Evolutionary conservation across 768 basidiomycete genomes (phyloP).

Genomic region (Hygrocybe coccinea): DNA sequence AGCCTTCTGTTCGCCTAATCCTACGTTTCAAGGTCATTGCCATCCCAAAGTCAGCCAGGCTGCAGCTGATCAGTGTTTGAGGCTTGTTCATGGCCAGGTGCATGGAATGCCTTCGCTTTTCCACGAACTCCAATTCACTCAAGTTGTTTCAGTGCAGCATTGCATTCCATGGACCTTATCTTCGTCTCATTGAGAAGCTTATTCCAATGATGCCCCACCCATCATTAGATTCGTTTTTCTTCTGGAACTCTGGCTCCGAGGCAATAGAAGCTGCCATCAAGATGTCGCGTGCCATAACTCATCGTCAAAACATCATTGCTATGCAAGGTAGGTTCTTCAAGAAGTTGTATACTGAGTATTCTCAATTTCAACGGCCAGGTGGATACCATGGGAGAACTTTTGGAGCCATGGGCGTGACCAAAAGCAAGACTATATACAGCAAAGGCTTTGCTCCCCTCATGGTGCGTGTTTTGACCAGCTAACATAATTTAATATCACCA

Average conservation of each 20-base stretch:
- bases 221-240: conserved; percentile 93
- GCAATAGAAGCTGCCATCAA: conserved; percentile 88
- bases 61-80: conserved; percentile 83
- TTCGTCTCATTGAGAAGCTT: conserved; percentile 79
- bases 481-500: conserved; percentile 3
- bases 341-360: not conserved
- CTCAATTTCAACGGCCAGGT: conserved; percentile 33
- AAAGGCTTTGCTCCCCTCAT: conserved; percentile 76
- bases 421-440: conserved; percentile 88
- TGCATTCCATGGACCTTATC: conserved; percentile 80
- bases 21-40: conserved; percentile 68
- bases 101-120: conserved; percentile 6
- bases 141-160: conserved; percentile 66
- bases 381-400: conserved; percentile 91
- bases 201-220: conserved; percentile 86
- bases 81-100: conserved; percentile 76
- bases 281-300: conserved; percentile 74
- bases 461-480: conserved; percentile 42
- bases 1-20: not conserved
- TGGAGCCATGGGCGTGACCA: conserved; percentile 91
- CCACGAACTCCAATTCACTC: too few species aligned
- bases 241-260: conserved; percentile 95
- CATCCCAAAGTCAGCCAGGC: conserved; percentile 83
- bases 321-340: conserved; percentile 66
- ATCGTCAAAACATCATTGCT: conserved; percentile 79